These are phyloP conservation scores for Porogramme epimiltina DNA, from an alignment of 1,284 basidiomycete species.

Conservation along the genomic window DNA sequence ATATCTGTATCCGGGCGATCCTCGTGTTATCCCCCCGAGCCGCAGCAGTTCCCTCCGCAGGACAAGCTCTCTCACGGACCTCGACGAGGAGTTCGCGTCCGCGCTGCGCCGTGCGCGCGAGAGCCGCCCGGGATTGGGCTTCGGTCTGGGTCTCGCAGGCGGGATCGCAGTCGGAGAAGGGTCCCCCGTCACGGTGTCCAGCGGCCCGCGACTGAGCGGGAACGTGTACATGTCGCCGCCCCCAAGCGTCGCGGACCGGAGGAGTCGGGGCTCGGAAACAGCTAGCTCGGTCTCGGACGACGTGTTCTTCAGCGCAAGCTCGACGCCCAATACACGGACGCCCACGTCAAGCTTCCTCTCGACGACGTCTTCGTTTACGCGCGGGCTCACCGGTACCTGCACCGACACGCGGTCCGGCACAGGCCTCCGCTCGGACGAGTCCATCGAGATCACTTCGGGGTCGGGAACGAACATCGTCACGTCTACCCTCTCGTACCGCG, in stretches of 20 bases:
- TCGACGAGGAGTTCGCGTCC: conserved; percentile 67
- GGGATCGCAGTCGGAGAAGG: conserved; percentile 41
- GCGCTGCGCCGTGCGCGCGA: conserved; percentile 47
- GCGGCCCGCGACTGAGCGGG: conserved; percentile 51
- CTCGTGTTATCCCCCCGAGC: conserved; percentile 66
- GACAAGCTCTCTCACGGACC: conserved; percentile 75
- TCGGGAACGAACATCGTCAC: conserved; percentile 49
- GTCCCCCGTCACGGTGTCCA: conserved; percentile 58
- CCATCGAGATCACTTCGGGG: conserved; percentile 41
- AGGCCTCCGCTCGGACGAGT: conserved; percentile 29
- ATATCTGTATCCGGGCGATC: conserved; percentile 69
- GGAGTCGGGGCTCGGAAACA: conserved; percentile 31
- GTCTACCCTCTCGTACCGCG: conserved; percentile 57
- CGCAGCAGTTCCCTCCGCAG: conserved; percentile 61
- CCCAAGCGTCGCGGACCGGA: conserved; percentile 45
- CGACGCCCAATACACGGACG: conserved; percentile 29
- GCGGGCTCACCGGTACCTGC: conserved; percentile 8
- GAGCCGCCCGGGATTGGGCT: conserved; percentile 47
- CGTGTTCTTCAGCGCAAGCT: conserved; percentile 54
- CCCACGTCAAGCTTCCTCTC: conserved; percentile 38
- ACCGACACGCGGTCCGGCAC: not conserved
- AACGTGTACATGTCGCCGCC: conserved; percentile 65
- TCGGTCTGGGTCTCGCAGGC: conserved; percentile 42
- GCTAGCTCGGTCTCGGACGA: conserved; percentile 54
- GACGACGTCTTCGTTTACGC: conserved; percentile 31